Base-by-base conservation (phyloP, 345 rosid species). In the Gossypium herbaceum region DNA sequence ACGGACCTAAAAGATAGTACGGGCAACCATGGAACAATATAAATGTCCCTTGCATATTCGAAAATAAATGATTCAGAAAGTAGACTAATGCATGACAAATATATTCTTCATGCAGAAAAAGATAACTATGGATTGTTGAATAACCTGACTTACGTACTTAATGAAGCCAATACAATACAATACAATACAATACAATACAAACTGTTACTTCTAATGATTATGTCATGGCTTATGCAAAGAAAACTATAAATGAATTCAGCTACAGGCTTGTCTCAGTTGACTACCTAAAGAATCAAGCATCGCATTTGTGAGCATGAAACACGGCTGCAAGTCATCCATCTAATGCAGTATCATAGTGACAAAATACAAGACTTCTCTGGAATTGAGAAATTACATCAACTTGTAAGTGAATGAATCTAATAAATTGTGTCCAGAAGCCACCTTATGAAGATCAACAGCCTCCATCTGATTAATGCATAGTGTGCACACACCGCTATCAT, bases 401-500 rank as follows among this genome's bases (percentile, higher is more conserved):
- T 57, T 73, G 43, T 9, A 47, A 69, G 57, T 58, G 56, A 24
- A 73, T 44, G 60, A 76, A 45, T 47, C 20, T 44, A 34, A 16
- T 54, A 59, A 52, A 54, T 43, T 2, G 77, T 57, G 63, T 75
- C 70, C 29, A 59, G 56, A 58, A 73, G 59, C 77, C 85, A 95
- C 98, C 99, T 90, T 92, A 12, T 87, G 87, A 19, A 91, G 91
- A 82, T 91, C 82, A 76, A 91, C 86, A 66, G 81, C 81, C 73
- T 55, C 86, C 0, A 81, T 74, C 79, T 89, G 96, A 13, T 77
- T 79, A 81, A 92, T 89, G 84, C 96, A 90, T 66, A 95, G 60
- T 45, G 99, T 91, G 75, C 92, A 79, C 72, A 93, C 91, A 22
- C 91, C 87, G 67, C 81, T 84, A 79, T 91, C 98, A 68, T 94